These are phyloP conservation scores for Sugiyamaella boreocaroliniensis DNA, from an alignment of 805 yeast genomes.

Conservation along the genomic window DNA sequence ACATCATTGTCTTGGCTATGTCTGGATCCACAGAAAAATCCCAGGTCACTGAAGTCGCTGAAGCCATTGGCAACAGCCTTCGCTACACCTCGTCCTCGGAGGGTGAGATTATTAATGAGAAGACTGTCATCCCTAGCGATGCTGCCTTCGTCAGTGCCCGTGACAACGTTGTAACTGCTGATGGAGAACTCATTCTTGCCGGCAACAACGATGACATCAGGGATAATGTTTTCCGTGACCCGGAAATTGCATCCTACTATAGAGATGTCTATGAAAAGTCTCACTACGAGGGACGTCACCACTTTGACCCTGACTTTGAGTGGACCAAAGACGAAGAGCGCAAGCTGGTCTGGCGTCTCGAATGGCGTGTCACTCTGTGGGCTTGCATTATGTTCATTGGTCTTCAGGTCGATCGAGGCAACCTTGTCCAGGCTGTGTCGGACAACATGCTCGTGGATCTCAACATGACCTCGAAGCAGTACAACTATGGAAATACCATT, in stretches of 20 bases:
- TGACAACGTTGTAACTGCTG: conserved; percentile 6
- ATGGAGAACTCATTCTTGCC: conserved; percentile 7
- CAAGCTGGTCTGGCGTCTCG: conserved; percentile 44
- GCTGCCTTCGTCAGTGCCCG: conserved; percentile 5
- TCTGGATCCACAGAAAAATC: neutral
- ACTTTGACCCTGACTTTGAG: conserved; percentile 50
- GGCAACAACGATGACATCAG: neutral
- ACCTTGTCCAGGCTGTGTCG: conserved; percentile 51
- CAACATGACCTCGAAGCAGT: conserved; percentile 47
- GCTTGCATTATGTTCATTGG: conserved; percentile 56
- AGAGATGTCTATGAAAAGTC: conserved; percentile 40
- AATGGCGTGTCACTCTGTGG: conserved; percentile 49
- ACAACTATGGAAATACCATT: conserved; percentile 54
- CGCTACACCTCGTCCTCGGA: neutral
- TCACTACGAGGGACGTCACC: conserved; percentile 47
- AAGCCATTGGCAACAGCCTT: neutral
- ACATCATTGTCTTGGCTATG: neutral
- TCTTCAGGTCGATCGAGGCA: conserved; percentile 53
- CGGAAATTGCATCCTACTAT: conserved; percentile 42
- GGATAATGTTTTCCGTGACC: conserved; percentile 39
- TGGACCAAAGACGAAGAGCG: conserved; percentile 52
- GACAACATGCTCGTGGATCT: conserved; percentile 51
- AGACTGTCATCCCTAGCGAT: neutral
- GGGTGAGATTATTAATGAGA: neutral
- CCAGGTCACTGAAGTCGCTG: neutral